Conservation (phyloP, 306 rosid genomes). For the Malus orientalis region DNA sequence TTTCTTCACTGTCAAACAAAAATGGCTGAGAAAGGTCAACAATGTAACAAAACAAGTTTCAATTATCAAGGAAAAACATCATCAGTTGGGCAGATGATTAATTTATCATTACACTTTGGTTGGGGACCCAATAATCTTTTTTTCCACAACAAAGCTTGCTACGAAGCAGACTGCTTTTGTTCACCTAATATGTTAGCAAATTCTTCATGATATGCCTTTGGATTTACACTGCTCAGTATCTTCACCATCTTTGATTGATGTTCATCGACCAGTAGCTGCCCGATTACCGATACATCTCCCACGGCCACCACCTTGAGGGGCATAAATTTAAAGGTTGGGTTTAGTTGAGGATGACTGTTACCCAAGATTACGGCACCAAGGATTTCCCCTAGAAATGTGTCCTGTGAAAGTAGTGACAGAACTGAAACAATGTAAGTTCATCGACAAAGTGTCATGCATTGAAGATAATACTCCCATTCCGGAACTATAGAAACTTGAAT, state of each 20-base stretch:
- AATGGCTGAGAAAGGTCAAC: not conserved
- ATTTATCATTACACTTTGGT: too few species aligned
- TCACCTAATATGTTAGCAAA: constrained; percentile 34
- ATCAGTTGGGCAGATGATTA: too few species aligned
- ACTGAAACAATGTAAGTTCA: not conserved
- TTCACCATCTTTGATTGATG: constrained; percentile 33
- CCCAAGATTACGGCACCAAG: constrained; percentile 41
- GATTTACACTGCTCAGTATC: constrained; percentile 32
- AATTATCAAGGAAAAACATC: not conserved
- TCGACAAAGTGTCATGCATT: not conserved
- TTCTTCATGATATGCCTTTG: constrained; percentile 19
- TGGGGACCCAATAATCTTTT: too few species aligned
- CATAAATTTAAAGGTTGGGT: constrained; percentile 23
- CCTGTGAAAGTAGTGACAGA: constrained; percentile 22
- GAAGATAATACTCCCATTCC: not conserved
- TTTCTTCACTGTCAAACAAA: not conserved
- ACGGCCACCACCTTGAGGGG: constrained; percentile 29
- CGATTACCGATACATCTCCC: constrained; percentile 31
- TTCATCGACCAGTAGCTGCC: constrained; percentile 31
- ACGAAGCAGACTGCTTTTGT: not conserved
- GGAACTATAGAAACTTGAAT: not conserved
- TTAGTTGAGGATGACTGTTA: not conserved
- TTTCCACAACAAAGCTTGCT: too few species aligned
- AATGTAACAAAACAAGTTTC: not conserved
- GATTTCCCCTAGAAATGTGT: constrained; percentile 48